Percentiles rank a stretch among this genome's conserved stretches.
These are phyloP conservation scores for Jaltomata sinuosa DNA, from an alignment of 257 asterid genomes.

Conservation along the genomic window DNA sequence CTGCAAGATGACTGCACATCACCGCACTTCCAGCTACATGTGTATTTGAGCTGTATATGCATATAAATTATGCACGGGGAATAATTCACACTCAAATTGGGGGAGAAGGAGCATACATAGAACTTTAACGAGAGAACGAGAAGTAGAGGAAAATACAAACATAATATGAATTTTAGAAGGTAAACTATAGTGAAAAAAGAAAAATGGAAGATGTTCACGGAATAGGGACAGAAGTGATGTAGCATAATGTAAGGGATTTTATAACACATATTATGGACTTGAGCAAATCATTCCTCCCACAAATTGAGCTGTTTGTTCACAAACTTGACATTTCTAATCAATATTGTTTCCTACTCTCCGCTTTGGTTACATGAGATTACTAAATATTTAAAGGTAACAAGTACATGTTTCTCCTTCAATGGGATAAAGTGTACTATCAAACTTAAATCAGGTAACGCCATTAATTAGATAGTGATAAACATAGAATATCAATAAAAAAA, in stretches of 20 bases:
- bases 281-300: background rate
- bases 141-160: background rate
- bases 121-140: background rate
- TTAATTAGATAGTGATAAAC: background rate
- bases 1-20: conserved; percentile 26
- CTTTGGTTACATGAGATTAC: background rate
- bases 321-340: background rate
- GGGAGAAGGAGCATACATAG: background rate
- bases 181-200: background rate
- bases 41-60: conserved; percentile 48
- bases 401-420: background rate
- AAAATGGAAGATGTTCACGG: background rate
- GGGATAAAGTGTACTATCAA: background rate
- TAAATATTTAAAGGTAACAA: background rate
- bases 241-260: background rate
- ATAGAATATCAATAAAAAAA: background rate
- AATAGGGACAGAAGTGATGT: background rate
- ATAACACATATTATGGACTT: background rate
- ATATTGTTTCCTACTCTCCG: background rate
- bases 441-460: background rate
- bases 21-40: conserved; percentile 48
- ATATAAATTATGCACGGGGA: background rate
- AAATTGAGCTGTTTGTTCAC: background rate
- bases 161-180: background rate
- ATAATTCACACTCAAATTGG: background rate